phyloP scores from a whole-genome alignment of 208 protist genomes.

The Trichomonas gallinae region DNA sequence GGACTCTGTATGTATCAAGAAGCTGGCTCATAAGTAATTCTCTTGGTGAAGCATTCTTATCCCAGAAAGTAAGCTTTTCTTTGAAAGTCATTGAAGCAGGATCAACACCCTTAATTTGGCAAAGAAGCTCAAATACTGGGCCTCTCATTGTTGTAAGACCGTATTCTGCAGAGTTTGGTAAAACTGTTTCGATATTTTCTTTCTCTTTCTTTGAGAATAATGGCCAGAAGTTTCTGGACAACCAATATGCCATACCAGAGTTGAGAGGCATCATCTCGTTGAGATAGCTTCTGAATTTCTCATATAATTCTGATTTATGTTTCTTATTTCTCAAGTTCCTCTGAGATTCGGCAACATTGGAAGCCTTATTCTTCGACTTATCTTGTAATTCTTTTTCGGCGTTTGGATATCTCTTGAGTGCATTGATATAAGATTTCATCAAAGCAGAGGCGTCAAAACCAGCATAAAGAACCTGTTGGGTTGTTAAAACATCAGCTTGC shows the following conservation, averaged over 20 bases:
- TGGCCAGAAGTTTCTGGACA: background rate
- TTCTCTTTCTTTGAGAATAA: background rate
- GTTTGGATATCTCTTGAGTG: background rate
- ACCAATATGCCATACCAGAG: background rate
- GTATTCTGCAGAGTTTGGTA: background rate
- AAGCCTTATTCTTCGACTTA: background rate
- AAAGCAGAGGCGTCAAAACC: background rate
- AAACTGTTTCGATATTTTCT: background rate
- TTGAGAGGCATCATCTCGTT: background rate
- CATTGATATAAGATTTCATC: background rate
- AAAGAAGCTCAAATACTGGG: background rate
- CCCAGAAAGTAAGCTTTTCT: background rate
- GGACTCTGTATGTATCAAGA: background rate
- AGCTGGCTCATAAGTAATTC: background rate
- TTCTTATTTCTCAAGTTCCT: background rate
- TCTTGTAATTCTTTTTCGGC: background rate
- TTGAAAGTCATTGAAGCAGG: background rate
- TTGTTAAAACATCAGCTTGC: background rate
- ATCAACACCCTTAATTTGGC: background rate
- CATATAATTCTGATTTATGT: background rate
- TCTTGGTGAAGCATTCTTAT: background rate
- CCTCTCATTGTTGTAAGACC: background rate
- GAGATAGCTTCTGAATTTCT: background rate
- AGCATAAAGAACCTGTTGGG: background rate
- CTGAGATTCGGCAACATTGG: background rate